Evolutionary conservation across 306 rosid species (phyloP).

Genomic region (Prunus armeniaca): DNA sequence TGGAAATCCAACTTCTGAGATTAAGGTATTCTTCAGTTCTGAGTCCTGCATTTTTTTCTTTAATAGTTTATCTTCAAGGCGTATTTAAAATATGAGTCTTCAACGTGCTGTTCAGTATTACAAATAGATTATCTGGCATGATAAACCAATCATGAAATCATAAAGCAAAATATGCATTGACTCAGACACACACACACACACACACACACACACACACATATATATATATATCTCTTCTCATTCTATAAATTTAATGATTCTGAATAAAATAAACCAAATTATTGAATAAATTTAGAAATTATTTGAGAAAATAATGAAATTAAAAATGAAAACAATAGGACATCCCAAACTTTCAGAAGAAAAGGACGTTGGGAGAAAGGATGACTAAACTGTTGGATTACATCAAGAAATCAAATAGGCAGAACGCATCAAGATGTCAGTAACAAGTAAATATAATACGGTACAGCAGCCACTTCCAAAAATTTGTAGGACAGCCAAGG

Average conservation of each 20-base stretch:
- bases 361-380: not conserved
- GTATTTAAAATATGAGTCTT: not conserved
- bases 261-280: too few relatives aligned
- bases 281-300: too few relatives aligned
- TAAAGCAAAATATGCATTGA: not conserved
- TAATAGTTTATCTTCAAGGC: not conserved
- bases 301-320: too few relatives aligned
- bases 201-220: too few relatives aligned
- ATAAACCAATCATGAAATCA: not conserved
- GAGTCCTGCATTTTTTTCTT: not conserved
- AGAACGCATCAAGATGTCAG: not conserved
- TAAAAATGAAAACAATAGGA: too few relatives aligned
- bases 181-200: too few relatives aligned
- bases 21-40: conserved; percentile 56
- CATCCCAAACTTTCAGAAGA: not conserved
- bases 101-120: not conserved
- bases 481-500: not conserved
- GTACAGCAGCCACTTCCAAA: not conserved
- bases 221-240: too few relatives aligned
- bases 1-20: conserved; percentile 60
- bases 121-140: not conserved
- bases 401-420: not conserved
- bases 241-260: not conserved
- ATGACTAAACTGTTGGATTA: not conserved
- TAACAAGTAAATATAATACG: not conserved